Conservation (phyloP, 148 eudicot species). For the Heliamphora exappendiculata region DNA sequence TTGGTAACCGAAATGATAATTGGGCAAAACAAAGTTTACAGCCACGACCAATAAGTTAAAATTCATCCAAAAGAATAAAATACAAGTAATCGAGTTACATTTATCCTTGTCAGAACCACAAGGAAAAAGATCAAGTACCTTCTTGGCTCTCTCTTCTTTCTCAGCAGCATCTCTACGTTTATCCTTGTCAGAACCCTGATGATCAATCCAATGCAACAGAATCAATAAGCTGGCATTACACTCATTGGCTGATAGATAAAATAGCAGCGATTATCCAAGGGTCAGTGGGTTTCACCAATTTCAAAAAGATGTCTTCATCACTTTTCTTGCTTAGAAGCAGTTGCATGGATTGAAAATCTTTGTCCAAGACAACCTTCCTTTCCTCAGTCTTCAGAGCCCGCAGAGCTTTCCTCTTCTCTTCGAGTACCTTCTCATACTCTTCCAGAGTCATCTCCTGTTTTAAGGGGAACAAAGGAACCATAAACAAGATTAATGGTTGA, state of each 20-base stretch:
- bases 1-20: not conserved
- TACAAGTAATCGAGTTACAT: not conserved
- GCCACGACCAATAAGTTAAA: not conserved
- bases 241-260: not conserved
- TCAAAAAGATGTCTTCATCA: conserved; percentile 52
- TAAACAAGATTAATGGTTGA: not conserved
- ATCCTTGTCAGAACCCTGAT: conserved; percentile 54
- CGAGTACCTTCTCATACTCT: conserved; percentile 69
- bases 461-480: not conserved
- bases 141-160: conserved; percentile 52
- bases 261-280: not conserved
- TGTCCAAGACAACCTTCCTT: conserved; percentile 61
- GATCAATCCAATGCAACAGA: not conserved
- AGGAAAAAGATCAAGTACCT: conserved; percentile 21
- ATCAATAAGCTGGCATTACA: not conserved
- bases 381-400: conserved; percentile 43
- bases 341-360: conserved; percentile 64
- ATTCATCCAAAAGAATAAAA: not conserved
- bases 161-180: conserved; percentile 50
- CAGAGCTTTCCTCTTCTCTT: too few species aligned
- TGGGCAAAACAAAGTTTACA: not conserved
- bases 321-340: conserved; percentile 59
- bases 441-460: conserved; percentile 65
- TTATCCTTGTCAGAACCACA: not conserved
- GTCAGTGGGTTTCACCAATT: conserved; percentile 37